Base-by-base conservation (phyloP, 805 yeast genomes). In the Sugiyamaella americana region DNA sequence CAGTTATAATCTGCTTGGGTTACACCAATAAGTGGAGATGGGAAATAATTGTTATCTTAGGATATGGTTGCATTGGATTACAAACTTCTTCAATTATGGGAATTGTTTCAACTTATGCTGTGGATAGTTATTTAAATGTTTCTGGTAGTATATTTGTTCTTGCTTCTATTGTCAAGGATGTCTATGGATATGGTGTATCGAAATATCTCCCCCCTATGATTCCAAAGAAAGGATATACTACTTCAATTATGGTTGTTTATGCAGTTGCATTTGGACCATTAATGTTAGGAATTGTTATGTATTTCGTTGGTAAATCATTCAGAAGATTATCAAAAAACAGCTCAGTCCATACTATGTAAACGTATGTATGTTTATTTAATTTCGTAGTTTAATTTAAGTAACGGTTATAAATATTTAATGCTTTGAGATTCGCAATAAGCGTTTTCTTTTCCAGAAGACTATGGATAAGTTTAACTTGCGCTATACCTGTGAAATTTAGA, bases 171-270 rank as follows among this genome's bases (percentile, higher is more conserved):
- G 17, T 37, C 26, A 44, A 44, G 30, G 41, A 44, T 38, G 44
- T 44, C 10, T 44, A 41, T 41, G 47, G 43, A 2, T 44, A 44
- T 18, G 47, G 47, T 3, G 43, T 44, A 16, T 44, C 47, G 6
- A 38, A 38, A 23, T 44, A 20, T 30, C n/a, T 44, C n/a, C 42
- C 44, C 5, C 20, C 30, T 35, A 32, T 45, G 18, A 26, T 26
- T 24, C 24, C 23, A 5, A 18, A 37, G 16, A 24, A 41, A 38
- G 45, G 47, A n/a, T 45, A 29, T 34, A 26, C 32, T 22, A 23
- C 46, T 3, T 43, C 48, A 8, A 42, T 40, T 6, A 42, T 40
- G 39, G 40, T 34, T 16, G 42, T 29, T 19, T 40, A 40, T 19
- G 22, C 40, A 4, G 30, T 45, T 16, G 13, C 22, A 16, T 22